Evolutionary conservation across 192 early-diverging fungal species (phyloP).

Genomic region (Coemansia sp.): DNA sequence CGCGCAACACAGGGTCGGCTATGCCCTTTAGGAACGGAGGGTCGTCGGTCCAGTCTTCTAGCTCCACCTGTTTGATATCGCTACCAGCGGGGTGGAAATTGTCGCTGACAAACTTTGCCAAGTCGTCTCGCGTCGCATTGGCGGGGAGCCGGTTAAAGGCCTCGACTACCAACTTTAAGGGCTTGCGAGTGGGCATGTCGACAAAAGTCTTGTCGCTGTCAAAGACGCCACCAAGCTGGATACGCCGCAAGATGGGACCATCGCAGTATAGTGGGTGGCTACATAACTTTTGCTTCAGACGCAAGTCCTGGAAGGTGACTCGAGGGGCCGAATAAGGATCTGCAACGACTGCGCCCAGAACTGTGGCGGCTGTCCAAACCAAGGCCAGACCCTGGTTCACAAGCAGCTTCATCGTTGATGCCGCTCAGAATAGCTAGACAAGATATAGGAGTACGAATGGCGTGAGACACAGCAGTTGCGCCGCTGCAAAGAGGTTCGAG

Average conservation of each 20-base stretch:
- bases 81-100: slow-evolving; percentile 60
- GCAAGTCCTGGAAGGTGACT: slow-evolving; percentile 10
- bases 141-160: slow-evolving; percentile 53
- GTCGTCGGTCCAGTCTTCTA: slow-evolving; percentile 52
- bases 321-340: slow-evolving; percentile 9
- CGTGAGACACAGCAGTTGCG: background rate
- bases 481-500: background rate
- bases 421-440: background rate
- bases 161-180: slow-evolving; percentile 51
- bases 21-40: slow-evolving; percentile 57
- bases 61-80: slow-evolving; percentile 53
- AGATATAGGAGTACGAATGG: background rate
- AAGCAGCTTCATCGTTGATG: background rate
- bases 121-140: slow-evolving; percentile 21
- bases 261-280: slow-evolving; percentile 67
- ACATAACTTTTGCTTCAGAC: slow-evolving; percentile 45
- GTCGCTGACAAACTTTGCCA: slow-evolving; percentile 59
- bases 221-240: slow-evolving; percentile 61
- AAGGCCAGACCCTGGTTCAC: background rate
- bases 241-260: slow-evolving; percentile 56
- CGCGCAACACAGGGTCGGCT: slow-evolving; percentile 53
- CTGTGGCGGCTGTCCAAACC: background rate
- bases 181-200: slow-evolving; percentile 65
- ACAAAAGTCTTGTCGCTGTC: slow-evolving; percentile 72
- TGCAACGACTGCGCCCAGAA: background rate